Evolutionary conservation across 805 yeast genomes (phyloP).

Genomic region (Wickerhamiella azymoides): DNA sequence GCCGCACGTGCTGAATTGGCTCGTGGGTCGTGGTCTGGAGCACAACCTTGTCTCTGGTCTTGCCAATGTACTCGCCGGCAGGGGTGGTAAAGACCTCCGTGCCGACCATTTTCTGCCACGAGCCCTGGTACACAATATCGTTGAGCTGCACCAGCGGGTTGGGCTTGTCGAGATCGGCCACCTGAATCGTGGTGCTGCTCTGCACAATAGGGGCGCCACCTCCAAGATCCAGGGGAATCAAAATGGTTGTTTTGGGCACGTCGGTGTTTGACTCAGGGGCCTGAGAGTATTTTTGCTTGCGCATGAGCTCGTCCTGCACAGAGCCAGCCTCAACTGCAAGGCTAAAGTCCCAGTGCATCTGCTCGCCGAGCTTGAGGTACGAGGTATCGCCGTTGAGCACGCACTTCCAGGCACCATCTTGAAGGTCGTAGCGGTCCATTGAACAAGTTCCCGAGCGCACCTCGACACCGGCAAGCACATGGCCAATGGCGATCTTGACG

Average conservation of each 20-base stretch:
- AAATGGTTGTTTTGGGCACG: conserved; percentile 20
- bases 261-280: not conserved
- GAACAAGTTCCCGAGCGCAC: conserved; percentile 77
- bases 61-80: conserved; percentile 21
- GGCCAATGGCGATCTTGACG: conserved; percentile 74
- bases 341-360: conserved; percentile 81
- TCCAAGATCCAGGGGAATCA: conserved; percentile 38
- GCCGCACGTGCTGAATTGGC: conserved; percentile 3
- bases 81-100: conserved; percentile 40
- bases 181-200: conserved; percentile 31
- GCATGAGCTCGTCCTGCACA: conserved; percentile 51
- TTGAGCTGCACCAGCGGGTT: conserved; percentile 47
- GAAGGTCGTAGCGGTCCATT: conserved; percentile 44
- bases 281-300: conserved; percentile 7
- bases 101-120: conserved; percentile 68
- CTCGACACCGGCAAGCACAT: conserved; percentile 43
- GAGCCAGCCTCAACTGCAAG: conserved; percentile 76
- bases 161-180: conserved; percentile 41
- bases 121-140: conserved; percentile 50
- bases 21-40: conserved; percentile 17
- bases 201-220: conserved; percentile 25
- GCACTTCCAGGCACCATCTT: conserved; percentile 40
- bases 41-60: conserved; percentile 18
- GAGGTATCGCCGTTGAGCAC: conserved; percentile 59
- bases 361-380: conserved; percentile 66